Evolutionary conservation across 192 early-diverging fungal species (phyloP), one percentile per base, ranked within the genome.

Genomic region (Coemansia sp.): DNA sequence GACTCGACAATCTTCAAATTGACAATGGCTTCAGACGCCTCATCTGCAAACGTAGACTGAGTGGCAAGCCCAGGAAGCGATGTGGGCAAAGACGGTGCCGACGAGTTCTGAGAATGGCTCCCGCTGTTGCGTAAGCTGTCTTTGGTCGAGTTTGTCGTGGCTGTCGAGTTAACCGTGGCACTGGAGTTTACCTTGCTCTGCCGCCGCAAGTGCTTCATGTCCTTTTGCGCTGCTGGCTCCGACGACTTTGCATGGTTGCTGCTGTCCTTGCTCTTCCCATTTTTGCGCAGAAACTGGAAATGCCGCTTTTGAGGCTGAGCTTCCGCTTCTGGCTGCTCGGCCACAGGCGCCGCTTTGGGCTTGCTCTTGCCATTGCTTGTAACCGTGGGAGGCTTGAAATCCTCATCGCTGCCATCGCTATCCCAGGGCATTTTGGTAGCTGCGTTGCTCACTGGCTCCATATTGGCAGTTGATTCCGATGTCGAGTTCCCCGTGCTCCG

Each of bases 261-360:
- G 30, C 40, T 54, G 40, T 62, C 63, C 59, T 69, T 66, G 51
- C 32, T 47, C 63, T 76, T 76, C 40, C 67, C 59, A 51, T 59
- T 42, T 55, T 69, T 69, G 45, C 69, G 74, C 60, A 77, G 38
- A 20, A 77, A 77, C 21, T 63, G 62, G 45, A 77, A 77, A 38
- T 60, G 63, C 58, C 62, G 62, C 61, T 77, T 69, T 43, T 77
- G 63, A 6, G 64, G 51, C 56, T 66, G 61, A 2, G 50, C 11
- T 16, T 77, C 74, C 6, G 48, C 11, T 28, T 57, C 60, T 9
- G 64, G 59, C 4, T 56, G 37, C 49, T 49, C 44, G 11, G 48
- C 15, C 28, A 28, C n/a, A 10, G 48, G 48, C 12, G 40, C 40
- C 14, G 16, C 48, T 28, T 54, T 40, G 52, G 40, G 10, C 15